Percentiles rank a stretch among this genome's conserved stretches.
These are phyloP conservation scores for Millerozyma miso DNA, from an alignment of 805 yeast species.

Conservation along the genomic window DNA sequence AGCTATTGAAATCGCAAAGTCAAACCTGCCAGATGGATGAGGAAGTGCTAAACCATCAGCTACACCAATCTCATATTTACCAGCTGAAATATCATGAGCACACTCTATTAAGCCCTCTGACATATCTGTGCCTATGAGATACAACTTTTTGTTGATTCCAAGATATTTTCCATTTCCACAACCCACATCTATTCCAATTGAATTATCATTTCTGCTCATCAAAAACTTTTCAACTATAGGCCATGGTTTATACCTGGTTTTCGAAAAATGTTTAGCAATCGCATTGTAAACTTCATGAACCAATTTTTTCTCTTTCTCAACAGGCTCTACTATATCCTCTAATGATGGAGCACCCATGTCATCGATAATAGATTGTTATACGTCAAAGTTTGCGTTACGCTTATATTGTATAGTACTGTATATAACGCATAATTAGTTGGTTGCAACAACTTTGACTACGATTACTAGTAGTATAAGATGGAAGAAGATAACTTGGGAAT, in stretches of 20 bases:
- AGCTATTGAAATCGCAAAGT: constrained; percentile 92
- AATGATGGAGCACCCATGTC: constrained; percentile 17
- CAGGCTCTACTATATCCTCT: constrained; percentile 38
- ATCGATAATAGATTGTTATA: neutral
- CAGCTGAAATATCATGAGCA: constrained; percentile 44
- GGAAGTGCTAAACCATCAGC: constrained; percentile 73
- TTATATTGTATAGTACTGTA: neutral
- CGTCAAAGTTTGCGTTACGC: neutral
- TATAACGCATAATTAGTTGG: neutral
- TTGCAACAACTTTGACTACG: too few relatives aligned
- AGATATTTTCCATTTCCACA: constrained; percentile 97
- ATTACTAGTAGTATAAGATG: too few relatives aligned
- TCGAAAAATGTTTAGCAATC: constrained; percentile 89
- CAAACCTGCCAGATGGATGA: constrained; percentile 39
- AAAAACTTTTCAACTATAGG: constrained; percentile 83
- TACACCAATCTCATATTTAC: constrained; percentile 54
- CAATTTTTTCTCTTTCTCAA: constrained; percentile 61
- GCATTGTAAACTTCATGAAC: constrained; percentile 94
- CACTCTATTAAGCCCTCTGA: constrained; percentile 66
- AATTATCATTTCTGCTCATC: constrained; percentile 41
- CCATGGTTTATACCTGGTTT: constrained; percentile 96
- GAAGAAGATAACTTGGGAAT: too few relatives aligned
- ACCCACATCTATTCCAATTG: constrained; percentile 88
- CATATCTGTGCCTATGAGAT: constrained; percentile 69
- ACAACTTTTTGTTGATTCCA: constrained; percentile 62